Percentiles rank a stretch among this genome's conserved stretches.
Conservation (phyloP, 2,329 filamentous ascomycete species). For the Incumbomyces delicatus region DNA sequence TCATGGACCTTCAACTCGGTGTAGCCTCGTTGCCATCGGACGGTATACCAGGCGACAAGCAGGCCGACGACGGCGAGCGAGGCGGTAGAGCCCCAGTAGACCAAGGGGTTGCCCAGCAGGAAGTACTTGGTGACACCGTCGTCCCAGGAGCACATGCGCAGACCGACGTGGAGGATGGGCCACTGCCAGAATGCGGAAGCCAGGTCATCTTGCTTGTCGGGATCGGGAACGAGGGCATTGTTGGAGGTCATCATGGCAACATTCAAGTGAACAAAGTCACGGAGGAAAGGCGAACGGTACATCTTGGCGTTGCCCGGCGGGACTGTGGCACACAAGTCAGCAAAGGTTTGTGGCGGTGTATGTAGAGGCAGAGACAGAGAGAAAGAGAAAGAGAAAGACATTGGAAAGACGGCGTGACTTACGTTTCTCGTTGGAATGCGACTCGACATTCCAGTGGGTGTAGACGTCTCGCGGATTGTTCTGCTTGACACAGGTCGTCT, state of each 20-base stretch:
- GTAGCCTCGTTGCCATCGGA: conserved; percentile 95
- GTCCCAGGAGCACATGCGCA: conserved; percentile 98
- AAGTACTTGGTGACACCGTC: conserved; percentile 96
- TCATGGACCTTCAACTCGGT: conserved; percentile 68
- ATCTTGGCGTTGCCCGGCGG: conserved; percentile 79
- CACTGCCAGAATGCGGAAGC: conserved; percentile 98
- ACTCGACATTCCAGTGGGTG: conserved; percentile 98
- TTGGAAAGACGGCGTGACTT: conserved; percentile 34
- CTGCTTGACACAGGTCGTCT: conserved; percentile 86
- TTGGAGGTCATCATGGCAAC: conserved; percentile 99
- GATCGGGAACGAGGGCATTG: conserved; percentile 93
- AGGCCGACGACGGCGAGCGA: conserved; percentile 64
- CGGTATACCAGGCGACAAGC: conserved; percentile 70
- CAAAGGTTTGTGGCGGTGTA: neutral
- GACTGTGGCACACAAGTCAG: conserved; percentile 43
- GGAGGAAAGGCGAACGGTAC: conserved; percentile 94
- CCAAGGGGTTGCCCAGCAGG: conserved; percentile 87
- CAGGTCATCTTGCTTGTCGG: conserved; percentile 97
- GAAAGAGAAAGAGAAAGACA: conserved; percentile 8
- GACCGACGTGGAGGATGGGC: conserved; percentile 87
- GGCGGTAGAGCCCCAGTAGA: conserved; percentile 89
- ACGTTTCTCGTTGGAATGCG: conserved; percentile 88
- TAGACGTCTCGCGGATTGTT: conserved; percentile 89
- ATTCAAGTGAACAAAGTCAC: conserved; percentile 95
- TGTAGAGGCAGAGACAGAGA: too few species aligned